phyloP scores from a whole-genome alignment of 139 green algal species.

The Astrephomene gubernaculifera region DNA sequence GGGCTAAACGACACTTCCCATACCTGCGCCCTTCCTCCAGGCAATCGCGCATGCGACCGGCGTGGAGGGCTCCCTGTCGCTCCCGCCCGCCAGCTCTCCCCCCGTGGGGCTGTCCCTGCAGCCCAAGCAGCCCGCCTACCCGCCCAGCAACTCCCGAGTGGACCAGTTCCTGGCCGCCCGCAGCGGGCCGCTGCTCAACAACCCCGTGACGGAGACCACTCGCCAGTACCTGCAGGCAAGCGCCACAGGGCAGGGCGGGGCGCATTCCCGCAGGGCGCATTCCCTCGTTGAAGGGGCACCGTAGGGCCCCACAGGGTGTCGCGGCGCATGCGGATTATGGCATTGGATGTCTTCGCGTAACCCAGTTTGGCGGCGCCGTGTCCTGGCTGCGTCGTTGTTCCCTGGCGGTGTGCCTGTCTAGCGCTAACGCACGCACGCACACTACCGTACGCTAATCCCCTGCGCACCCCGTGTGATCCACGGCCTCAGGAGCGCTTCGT shows the following conservation, averaged over 20 bases:
- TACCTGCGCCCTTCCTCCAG: not conserved
- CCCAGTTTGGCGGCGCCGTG: too few species aligned
- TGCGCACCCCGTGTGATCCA: too few species aligned
- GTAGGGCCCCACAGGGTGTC: too few species aligned
- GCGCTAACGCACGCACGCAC: too few species aligned
- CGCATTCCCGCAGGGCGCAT: too few species aligned
- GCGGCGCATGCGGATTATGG: too few species aligned
- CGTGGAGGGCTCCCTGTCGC: not conserved
- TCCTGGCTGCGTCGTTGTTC: too few species aligned
- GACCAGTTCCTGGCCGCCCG: conserved; percentile 40
- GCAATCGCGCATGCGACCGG: not conserved
- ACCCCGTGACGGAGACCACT: conserved; percentile 43
- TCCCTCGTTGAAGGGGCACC: too few species aligned
- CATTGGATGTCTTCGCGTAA: too few species aligned
- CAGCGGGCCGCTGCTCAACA: conserved; percentile 9
- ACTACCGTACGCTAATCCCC: too few species aligned
- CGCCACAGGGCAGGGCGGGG: not conserved
- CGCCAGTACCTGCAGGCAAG: conserved; percentile 41
- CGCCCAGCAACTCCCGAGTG: conserved; percentile 5
- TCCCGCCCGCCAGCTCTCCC: not conserved
- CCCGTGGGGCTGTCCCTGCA: not conserved
- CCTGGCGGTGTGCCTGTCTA: too few species aligned
- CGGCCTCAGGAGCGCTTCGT: conserved; percentile 11
- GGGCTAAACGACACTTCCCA: too few species aligned
- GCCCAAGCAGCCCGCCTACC: conserved; percentile 23